These are phyloP conservation scores for Fraxinus nigra DNA, from an alignment of 305 asterid species.

Conservation along the genomic window DNA sequence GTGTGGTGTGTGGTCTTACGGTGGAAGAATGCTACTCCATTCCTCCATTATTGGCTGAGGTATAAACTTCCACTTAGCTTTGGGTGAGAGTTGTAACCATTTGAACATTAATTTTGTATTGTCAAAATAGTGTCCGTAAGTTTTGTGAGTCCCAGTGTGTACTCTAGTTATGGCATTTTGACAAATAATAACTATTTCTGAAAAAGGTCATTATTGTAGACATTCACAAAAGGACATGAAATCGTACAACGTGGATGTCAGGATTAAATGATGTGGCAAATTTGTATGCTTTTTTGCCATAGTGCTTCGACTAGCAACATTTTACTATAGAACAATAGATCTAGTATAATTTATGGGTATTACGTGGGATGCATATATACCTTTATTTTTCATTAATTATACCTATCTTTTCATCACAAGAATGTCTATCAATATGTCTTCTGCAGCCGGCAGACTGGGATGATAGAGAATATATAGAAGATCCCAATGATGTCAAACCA, in stretches of 20 bases:
- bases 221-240: neutral
- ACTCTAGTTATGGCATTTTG: neutral
- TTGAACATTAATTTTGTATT: neutral
- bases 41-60: neutral
- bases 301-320: neutral
- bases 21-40: neutral
- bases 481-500: slow-evolving; percentile 73
- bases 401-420: neutral
- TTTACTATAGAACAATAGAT: neutral
- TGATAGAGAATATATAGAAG: slow-evolving; percentile 85
- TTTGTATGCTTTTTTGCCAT: neutral
- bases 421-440: neutral
- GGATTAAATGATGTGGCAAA: neutral
- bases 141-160: neutral
- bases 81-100: neutral
- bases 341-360: neutral
- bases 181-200: neutral
- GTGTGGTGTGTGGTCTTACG: neutral
- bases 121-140: neutral
- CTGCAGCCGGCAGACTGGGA: slow-evolving; percentile 97
- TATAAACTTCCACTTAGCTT: neutral
- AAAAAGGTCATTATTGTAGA: neutral
- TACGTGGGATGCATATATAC: neutral
- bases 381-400: neutral
- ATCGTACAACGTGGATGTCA: neutral